phyloP scores from a whole-genome alignment of 805 yeast species.

The Barnettozyma salicaria region DNA sequence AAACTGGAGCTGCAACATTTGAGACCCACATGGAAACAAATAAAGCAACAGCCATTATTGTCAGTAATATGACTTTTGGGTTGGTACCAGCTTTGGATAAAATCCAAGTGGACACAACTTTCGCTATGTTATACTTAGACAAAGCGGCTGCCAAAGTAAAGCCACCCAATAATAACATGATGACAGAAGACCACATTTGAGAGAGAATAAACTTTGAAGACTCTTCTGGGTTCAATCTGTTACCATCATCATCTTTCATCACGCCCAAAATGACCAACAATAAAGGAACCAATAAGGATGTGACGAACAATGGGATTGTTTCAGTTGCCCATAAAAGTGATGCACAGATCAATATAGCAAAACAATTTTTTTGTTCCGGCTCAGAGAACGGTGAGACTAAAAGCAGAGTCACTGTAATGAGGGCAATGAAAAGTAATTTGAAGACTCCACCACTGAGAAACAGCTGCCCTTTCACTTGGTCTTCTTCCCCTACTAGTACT shows the following conservation, averaged over 20 bases:
- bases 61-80: slow-evolving; percentile 68
- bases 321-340: slow-evolving; percentile 95
- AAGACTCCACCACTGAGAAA: slow-evolving; percentile 31
- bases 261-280: slow-evolving; percentile 70
- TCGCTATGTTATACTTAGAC: slow-evolving; percentile 86
- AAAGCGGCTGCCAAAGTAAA: slow-evolving; percentile 92
- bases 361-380: slow-evolving; percentile 66
- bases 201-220: slow-evolving; percentile 68
- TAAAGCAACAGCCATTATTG: slow-evolving; percentile 81
- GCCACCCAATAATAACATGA: slow-evolving; percentile 86
- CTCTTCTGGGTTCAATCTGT: slow-evolving; percentile 60
- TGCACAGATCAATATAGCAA: slow-evolving; percentile 75
- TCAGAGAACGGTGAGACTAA: slow-evolving; percentile 48
- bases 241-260: slow-evolving; percentile 48
- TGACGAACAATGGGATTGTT: slow-evolving; percentile 84
- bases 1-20: slow-evolving; percentile 95
- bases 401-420: slow-evolving; percentile 41
- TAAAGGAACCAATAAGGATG: slow-evolving; percentile 79
- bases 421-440: slow-evolving; percentile 42
- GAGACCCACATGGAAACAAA: slow-evolving; percentile 93
- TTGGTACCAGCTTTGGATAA: slow-evolving; percentile 80
- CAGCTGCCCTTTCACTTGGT: slow-evolving; percentile 19
- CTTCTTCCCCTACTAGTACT: slow-evolving; percentile 25
- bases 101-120: slow-evolving; percentile 74
- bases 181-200: slow-evolving; percentile 93